Conservation (phyloP, 192 early-diverging fungal species). For the Podila horticola region DNA sequence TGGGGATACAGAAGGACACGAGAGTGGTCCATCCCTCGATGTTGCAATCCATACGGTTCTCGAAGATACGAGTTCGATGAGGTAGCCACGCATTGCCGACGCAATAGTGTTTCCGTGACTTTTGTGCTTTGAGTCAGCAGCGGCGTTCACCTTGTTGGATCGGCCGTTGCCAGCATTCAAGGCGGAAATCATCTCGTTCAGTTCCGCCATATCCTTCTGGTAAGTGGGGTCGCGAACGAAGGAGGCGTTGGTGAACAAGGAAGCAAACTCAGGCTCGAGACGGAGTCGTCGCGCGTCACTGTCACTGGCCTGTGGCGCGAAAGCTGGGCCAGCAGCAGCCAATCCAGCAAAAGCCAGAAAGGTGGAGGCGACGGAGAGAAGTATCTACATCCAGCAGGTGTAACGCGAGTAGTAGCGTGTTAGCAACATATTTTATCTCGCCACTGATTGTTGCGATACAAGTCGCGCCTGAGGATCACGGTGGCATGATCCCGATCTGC, state of each 20-base stretch:
- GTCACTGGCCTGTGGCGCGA: neutral
- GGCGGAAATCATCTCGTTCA: neutral
- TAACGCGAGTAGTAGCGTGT: too few relatives aligned
- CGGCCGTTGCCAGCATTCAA: neutral
- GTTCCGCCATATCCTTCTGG: neutral
- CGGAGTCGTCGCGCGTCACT: neutral
- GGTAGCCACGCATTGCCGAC: neutral
- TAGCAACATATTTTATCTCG: too few relatives aligned
- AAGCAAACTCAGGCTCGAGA: neutral
- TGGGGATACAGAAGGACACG: slow-evolving; percentile 5
- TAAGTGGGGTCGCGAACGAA: neutral
- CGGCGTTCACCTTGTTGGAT: neutral
- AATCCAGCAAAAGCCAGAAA: neutral
- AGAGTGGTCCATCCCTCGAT: slow-evolving; percentile 3
- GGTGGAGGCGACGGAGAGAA: neutral
- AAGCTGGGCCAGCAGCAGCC: neutral
- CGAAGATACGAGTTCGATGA: neutral
- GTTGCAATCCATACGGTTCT: slow-evolving; percentile 1
- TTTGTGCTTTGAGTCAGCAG: neutral
- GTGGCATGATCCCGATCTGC: too few relatives aligned
- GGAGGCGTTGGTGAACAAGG: slow-evolving; percentile 5
- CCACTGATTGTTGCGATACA: too few relatives aligned
- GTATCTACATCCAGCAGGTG: neutral
- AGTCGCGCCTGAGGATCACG: too few relatives aligned
- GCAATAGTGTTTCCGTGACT: neutral